Conservation (phyloP, 257 asterid species). For the Hygrophila difformis region DNA sequence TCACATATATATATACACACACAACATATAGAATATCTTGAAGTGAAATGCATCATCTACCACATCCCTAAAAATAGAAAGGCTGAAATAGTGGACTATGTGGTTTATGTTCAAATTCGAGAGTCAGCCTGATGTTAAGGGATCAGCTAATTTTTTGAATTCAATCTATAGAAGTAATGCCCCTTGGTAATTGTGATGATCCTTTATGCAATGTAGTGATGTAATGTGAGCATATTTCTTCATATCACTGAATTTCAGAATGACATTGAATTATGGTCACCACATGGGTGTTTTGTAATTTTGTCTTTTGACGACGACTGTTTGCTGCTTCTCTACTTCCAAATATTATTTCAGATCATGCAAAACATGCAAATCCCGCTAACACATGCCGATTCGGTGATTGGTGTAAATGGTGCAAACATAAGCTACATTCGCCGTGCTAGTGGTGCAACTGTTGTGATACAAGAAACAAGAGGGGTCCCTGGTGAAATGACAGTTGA, state of each 20-base stretch:
- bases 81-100: no score
- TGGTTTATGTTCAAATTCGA: no score
- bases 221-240: no score
- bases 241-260: neutral
- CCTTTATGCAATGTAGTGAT: no score
- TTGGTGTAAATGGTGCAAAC: constrained; percentile 76
- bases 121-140: no score
- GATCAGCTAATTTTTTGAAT: no score
- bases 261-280: neutral
- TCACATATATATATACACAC: no score
- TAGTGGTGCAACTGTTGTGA: constrained; percentile 84
- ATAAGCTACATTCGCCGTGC: constrained; percentile 88
- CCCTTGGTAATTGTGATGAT: no score
- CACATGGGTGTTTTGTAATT: neutral
- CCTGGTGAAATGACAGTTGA: constrained; percentile 97
- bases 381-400: constrained; percentile 77
- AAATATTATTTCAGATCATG: constrained; percentile 37
- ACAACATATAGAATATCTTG: no score
- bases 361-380: constrained; percentile 81
- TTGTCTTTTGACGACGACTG: neutral
- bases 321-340: constrained; percentile 5
- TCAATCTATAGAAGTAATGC: no score
- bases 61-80: no score
- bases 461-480: constrained; percentile 74
- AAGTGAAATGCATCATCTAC: no score